These are phyloP conservation scores for Trichoderma atrobrunneum DNA, from an alignment of 2,329 filamentous ascomycete species.

Conservation along the genomic window DNA sequence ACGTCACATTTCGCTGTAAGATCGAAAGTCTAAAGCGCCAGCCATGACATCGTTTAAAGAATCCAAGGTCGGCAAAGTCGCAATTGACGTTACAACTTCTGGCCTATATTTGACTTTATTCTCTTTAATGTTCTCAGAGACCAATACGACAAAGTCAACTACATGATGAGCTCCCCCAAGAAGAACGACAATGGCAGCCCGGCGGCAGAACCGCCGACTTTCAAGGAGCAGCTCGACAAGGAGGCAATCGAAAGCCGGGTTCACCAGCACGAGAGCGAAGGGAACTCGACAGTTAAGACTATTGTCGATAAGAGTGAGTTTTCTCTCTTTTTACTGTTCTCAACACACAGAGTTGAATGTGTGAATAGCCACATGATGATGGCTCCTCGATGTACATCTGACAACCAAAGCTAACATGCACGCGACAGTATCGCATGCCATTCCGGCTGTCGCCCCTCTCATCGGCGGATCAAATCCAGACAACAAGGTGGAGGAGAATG, in stretches of 20 bases:
- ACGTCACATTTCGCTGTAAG: constrained; percentile 8
- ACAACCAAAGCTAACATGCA: not conserved
- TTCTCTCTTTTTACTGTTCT: not conserved
- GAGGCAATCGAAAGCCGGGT: constrained; percentile 35
- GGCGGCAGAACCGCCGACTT: constrained; percentile 26
- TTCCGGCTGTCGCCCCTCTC: constrained; percentile 43
- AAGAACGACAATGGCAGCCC: not conserved
- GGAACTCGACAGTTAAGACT: not conserved
- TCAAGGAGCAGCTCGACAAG: constrained; percentile 46
- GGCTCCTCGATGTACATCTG: not conserved
- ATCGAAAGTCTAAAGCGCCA: not conserved
- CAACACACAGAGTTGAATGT: not conserved
- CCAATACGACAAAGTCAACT: constrained; percentile 19
- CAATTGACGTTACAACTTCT: not conserved
- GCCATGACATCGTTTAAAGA: not conserved
- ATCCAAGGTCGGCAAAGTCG: not conserved
- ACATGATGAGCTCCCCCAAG: constrained; percentile 1
- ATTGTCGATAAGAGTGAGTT: constrained; percentile 8
- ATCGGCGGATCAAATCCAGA: constrained; percentile 37
- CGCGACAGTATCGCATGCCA: constrained; percentile 41
- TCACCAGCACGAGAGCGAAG: not conserved
- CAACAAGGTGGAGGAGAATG: constrained; percentile 22
- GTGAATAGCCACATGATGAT: not conserved
- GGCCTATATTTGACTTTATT: not conserved
- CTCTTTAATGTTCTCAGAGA: constrained; percentile 1